These are phyloP conservation scores for Carpinus fangiana DNA, from an alignment of 306 rosid species.

Conservation along the genomic window DNA sequence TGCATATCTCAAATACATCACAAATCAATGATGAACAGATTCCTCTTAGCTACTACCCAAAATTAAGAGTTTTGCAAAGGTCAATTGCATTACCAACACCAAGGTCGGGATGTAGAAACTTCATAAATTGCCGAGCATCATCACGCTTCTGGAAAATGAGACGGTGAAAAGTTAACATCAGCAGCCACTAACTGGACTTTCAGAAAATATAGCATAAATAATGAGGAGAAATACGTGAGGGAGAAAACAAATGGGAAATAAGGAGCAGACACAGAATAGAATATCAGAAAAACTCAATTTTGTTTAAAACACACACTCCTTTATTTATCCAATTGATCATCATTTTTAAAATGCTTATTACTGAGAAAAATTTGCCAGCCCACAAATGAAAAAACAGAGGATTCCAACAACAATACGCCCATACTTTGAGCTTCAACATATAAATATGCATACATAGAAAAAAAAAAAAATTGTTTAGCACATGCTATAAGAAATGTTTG, in stretches of 20 bases:
- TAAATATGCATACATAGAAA: background rate
- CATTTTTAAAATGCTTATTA: background rate
- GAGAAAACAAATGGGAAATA: background rate
- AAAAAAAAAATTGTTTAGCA: background rate
- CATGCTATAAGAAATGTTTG: background rate
- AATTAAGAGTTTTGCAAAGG: constrained; percentile 6
- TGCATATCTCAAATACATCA: constrained; percentile 7
- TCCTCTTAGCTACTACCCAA: constrained; percentile 15
- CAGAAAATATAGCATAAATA: constrained; percentile 5
- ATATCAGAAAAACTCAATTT: background rate
- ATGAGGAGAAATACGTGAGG: background rate
- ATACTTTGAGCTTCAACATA: background rate
- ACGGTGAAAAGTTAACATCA: constrained; percentile 24
- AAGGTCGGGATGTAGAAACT: constrained; percentile 97
- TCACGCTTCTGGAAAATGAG: constrained; percentile 72
- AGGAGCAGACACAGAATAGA: background rate
- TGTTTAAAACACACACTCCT: background rate
- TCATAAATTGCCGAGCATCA: constrained; percentile 97
- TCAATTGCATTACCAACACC: constrained; percentile 73
- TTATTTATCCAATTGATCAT: background rate
- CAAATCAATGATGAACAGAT: constrained; percentile 14
- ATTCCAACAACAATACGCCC: background rate
- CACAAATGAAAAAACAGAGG: background rate
- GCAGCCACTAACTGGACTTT: constrained; percentile 20
- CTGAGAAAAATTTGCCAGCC: background rate